Evolutionary conservation across 345 rosid species (phyloP), one percentile per base, ranked within the genome.

Genomic region (Brassica nigra): DNA sequence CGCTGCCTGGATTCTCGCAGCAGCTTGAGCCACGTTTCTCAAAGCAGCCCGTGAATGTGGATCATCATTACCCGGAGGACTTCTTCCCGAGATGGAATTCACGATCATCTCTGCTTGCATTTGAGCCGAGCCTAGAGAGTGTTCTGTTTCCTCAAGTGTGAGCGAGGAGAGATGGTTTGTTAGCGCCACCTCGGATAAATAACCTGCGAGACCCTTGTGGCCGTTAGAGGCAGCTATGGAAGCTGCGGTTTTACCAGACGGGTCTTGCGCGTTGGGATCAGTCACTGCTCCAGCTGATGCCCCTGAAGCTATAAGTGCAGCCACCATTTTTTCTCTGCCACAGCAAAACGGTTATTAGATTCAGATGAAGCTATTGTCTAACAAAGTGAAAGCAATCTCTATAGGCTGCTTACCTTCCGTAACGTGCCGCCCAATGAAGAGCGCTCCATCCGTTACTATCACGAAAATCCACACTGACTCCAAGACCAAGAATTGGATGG

Each of bases 261-360:
- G 97, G 80, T 93, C 96, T 77, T 84, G 84, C 67, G 84, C 49
- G 62, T 52, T 88, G 42, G 99, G 99, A 89, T 95, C 99, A 30
- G 99, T 95, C 78, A 95, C 98, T 65, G 95, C 99, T 74, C 97
- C 96, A 70, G 99, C 87, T 36, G 91, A 91, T 76, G 98, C 99
- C 66, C 92, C 97, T 49, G 90, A 87, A 78, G 98, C 99, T 77
- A 95, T 62, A 75, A 95, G 96, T 2, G 95, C 86, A 12, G 98
- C 98, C 70, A 95, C 97, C 95, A 95, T 91, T 79, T 87, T 89
- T 84, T 95, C 99, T 85, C 99, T 95, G 84, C 61, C 57, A 65
- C 57, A 80, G 29, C 74, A 73, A 71, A 81, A 27, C 8, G 20
- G 44, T 55, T 63, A 55, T 39, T 69, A 34, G 34, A 68, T 52